Evolutionary conservation across 805 yeast species (phyloP), one percentile per base, ranked within the genome.

Genomic region (Pichia heedii): DNA sequence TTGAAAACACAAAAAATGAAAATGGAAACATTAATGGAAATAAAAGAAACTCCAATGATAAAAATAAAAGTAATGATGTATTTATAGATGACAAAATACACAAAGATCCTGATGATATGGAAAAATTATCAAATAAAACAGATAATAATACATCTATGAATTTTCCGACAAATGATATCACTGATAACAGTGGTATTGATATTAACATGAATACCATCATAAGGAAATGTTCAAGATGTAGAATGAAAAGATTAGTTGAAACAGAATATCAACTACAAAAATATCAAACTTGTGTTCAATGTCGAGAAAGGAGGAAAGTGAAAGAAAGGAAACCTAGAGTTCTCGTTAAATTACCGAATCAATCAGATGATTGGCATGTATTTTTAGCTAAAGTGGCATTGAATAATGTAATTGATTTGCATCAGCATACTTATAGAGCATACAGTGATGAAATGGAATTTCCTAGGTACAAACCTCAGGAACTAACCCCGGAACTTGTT

Each of bases 201-300:
- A 27, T 27, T 6, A 27, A 4, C 15, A 8, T n/a, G 6, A 27
- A 8, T 27, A 8, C 15, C 16, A 27, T 13, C 12, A 27, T 62
- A 9, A 65, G 59, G 51, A 69, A 69, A 44, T 69, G 74, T 46
- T 62, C 73, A 1, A 57, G 74, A 33, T 69, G 74, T 48, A 53
- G 73, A 16, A 69, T 66, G 20, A 68, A 65, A 37, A 49, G 74
- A 42, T 22, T 51, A 1, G 50, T 53, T 19, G 74, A 69, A 46
- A 50, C 56, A 8, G 42, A 50, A 3, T 65, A 57, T 6, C 55
- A 60, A 34, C 50, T 69, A 33, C 47, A 48, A n/a, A 66, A 63
- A 46, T 69, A 68, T 50, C 65, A 66, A n/a, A 69, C 74, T 0
- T 69, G 74, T 46, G 21, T 54, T 22, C 61, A 56, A 34, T 69